Evolutionary conservation across 805 yeast genomes (phyloP).

Genomic region (Teunomyces kruisii): DNA sequence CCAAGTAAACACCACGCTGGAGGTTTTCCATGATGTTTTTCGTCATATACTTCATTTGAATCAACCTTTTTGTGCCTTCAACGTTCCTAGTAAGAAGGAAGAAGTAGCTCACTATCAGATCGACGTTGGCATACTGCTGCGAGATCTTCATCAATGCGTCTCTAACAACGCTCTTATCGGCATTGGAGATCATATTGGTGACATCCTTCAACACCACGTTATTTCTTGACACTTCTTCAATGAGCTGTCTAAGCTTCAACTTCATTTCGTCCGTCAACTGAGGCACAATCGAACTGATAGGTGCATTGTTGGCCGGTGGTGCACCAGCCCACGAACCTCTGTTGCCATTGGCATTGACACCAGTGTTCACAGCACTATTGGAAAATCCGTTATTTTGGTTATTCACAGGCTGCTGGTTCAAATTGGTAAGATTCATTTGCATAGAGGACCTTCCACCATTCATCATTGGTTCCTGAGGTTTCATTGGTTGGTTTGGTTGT

Average conservation of each 20-base stretch:
- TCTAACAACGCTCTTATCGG: conserved; percentile 62
- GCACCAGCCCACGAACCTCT: background rate
- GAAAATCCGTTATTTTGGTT: background rate
- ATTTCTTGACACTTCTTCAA: conserved; percentile 66
- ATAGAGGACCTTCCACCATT: background rate
- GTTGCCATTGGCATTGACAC: background rate
- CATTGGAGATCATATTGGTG: conserved; percentile 57
- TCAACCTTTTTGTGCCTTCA: conserved; percentile 71
- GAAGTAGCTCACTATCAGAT: conserved; percentile 75
- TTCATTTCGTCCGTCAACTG: conserved; percentile 59
- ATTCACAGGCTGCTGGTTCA: background rate
- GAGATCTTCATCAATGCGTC: conserved; percentile 54
- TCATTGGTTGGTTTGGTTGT: conserved; percentile 13
- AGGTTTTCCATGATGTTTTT: conserved; percentile 72
- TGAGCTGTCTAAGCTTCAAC: conserved; percentile 57
- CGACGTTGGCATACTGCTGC: conserved; percentile 65
- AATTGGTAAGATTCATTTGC: conserved; percentile 15
- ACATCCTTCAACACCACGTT: conserved; percentile 68
- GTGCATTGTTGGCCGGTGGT: conserved; percentile 1
- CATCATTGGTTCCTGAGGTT: conserved; percentile 12
- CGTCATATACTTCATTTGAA: conserved; percentile 78
- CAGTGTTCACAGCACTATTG: background rate
- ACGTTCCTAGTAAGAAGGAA: conserved; percentile 71
- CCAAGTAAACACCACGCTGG: conserved; percentile 62
- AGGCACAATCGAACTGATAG: conserved; percentile 24